These are phyloP conservation scores for Neopestalotiopsis sp. DNA, from an alignment of 2,329 filamentous ascomycete genomes.

Conservation along the genomic window DNA sequence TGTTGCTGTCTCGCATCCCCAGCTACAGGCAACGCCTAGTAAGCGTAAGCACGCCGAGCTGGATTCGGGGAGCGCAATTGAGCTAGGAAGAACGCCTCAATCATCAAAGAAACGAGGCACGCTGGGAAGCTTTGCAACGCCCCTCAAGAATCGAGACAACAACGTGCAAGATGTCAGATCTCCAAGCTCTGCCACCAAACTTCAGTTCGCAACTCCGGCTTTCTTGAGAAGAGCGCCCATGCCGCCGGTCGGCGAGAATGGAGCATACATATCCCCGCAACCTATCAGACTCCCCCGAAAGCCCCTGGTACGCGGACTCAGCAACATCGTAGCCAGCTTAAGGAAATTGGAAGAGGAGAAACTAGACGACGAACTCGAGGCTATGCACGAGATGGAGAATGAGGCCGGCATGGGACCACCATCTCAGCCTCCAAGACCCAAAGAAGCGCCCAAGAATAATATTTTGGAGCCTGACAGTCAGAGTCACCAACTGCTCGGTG, in stretches of 20 bases:
- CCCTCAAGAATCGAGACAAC: slow-evolving; percentile 55
- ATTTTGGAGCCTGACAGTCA: slow-evolving; percentile 52
- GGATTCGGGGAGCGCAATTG: slow-evolving; percentile 35
- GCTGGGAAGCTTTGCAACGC: slow-evolving; percentile 69
- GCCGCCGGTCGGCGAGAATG: slow-evolving; percentile 61
- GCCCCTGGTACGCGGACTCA: slow-evolving; percentile 71
- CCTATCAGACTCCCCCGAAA: slow-evolving; percentile 61
- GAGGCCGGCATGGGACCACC: slow-evolving; percentile 35
- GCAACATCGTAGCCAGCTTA: slow-evolving; percentile 74
- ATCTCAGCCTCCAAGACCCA: slow-evolving; percentile 24
- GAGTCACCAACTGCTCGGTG: slow-evolving; percentile 54
- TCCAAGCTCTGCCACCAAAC: slow-evolving; percentile 57
- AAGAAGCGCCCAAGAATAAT: slow-evolving; percentile 33
- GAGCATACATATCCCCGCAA: slow-evolving; percentile 50
- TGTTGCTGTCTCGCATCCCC: slow-evolving; percentile 37
- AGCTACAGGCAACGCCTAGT: slow-evolving; percentile 50
- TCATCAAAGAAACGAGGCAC: slow-evolving; percentile 65
- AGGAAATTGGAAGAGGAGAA: slow-evolving; percentile 72
- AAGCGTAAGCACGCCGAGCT: slow-evolving; percentile 41
- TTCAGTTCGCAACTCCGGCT: slow-evolving; percentile 71
- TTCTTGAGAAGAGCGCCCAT: slow-evolving; percentile 66
- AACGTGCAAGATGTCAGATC: slow-evolving; percentile 46
- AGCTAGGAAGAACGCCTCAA: slow-evolving; percentile 54
- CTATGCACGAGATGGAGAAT: slow-evolving; percentile 72
- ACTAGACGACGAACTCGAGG: slow-evolving; percentile 76